phyloP scores from a whole-genome alignment of 2,329 filamentous ascomycete species.

The Nemania bipapillata region DNA sequence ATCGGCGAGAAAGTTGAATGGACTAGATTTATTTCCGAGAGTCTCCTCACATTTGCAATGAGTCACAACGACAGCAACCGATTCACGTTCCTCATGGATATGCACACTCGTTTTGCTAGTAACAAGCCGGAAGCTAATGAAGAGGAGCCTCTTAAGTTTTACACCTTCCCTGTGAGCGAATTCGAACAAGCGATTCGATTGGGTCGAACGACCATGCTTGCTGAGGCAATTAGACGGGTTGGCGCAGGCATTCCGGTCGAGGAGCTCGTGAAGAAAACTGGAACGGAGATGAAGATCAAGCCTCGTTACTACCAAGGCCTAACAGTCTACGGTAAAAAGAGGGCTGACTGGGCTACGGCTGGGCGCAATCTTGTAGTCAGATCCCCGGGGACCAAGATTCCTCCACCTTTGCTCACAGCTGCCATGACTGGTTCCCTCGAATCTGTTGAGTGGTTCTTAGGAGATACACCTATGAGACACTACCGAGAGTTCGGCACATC shows the following conservation, averaged over 20 bases:
- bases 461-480: constrained; percentile 72
- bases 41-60: constrained; percentile 61
- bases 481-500: constrained; percentile 75
- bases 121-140: constrained; percentile 52
- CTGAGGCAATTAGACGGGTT: constrained; percentile 71
- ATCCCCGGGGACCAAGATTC: constrained; percentile 57
- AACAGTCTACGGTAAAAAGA: constrained; percentile 65
- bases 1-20: constrained; percentile 48
- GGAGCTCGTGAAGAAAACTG: constrained; percentile 72
- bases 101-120: constrained; percentile 59
- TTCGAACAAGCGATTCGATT: constrained; percentile 59
- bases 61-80: constrained; percentile 63
- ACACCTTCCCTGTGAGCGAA: constrained; percentile 54
- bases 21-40: constrained; percentile 32
- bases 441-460: constrained; percentile 79
- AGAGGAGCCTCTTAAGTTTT: constrained; percentile 51
- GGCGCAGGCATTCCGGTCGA: constrained; percentile 77
- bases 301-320: constrained; percentile 80
- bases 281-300: constrained; percentile 70
- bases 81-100: constrained; percentile 68
- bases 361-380: constrained; percentile 61
- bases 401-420: constrained; percentile 71
- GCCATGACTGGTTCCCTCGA: constrained; percentile 69
- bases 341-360: constrained; percentile 77
- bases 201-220: constrained; percentile 68